A percentile compares a stretch with the other conserved stretches of the same genome.
These are phyloP conservation scores for Alternaria ethzedia DNA, from an alignment of 2,329 filamentous ascomycete species.

Conservation along the genomic window DNA sequence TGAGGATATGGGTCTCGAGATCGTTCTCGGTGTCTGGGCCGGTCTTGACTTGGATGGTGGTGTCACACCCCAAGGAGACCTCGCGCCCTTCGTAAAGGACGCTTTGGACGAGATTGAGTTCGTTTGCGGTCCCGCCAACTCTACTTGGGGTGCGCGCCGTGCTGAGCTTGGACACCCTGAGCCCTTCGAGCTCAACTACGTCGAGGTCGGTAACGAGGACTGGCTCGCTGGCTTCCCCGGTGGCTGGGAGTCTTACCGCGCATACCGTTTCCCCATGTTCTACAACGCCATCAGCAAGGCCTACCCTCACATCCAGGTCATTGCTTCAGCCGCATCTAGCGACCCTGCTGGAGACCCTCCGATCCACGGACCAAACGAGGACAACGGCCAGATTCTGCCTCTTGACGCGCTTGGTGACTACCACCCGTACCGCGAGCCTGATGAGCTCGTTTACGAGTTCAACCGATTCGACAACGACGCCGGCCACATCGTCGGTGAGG, in stretches of 20 bases:
- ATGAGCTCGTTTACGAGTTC: slow-evolving; percentile 52
- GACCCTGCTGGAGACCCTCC: slow-evolving; percentile 36
- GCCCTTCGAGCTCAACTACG: slow-evolving; percentile 47
- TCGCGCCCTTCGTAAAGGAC: slow-evolving; percentile 49
- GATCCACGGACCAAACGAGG: slow-evolving; percentile 45
- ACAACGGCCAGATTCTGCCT: slow-evolving; percentile 28
- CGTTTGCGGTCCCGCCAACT: slow-evolving; percentile 34
- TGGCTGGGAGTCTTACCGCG: slow-evolving; percentile 36
- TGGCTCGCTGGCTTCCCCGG: slow-evolving; percentile 42
- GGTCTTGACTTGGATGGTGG: slow-evolving; percentile 54
- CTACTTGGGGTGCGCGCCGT: slow-evolving; percentile 44
- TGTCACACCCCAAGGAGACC: slow-evolving; percentile 43
- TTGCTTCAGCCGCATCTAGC: slow-evolving; percentile 39
- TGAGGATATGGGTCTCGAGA: slow-evolving; percentile 54
- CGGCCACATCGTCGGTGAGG: slow-evolving; percentile 44
- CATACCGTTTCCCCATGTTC: slow-evolving; percentile 44
- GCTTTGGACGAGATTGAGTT: slow-evolving; percentile 49
- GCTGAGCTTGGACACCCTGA: slow-evolving; percentile 46
- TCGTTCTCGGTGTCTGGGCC: slow-evolving; percentile 52
- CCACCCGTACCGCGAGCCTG: slow-evolving; percentile 54
- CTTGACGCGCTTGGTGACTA: slow-evolving; percentile 44
- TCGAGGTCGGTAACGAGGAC: slow-evolving; percentile 50
- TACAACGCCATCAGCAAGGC: slow-evolving; percentile 41
- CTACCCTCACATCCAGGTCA: slow-evolving; percentile 46
- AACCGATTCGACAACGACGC: slow-evolving; percentile 52